phyloP scores from a whole-genome alignment of 805 yeast genomes.

The Tetrapisispora taiwanensis region DNA sequence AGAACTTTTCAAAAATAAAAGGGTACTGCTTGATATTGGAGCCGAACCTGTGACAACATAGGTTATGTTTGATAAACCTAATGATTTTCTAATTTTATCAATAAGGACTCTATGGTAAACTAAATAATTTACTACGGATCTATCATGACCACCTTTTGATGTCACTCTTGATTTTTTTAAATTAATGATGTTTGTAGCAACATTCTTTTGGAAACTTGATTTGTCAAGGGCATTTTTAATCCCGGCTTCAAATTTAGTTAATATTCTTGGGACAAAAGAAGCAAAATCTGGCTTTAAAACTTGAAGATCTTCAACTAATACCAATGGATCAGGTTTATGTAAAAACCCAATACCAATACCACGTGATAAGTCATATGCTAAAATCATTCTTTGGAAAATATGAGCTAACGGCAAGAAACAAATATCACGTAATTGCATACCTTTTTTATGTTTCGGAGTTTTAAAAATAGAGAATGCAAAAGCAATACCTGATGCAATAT shows the following conservation, averaged over 20 bases:
- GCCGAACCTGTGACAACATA: constrained; percentile 52
- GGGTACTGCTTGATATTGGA: constrained; percentile 55
- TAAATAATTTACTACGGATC: constrained; percentile 30
- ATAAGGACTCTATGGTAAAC: constrained; percentile 29
- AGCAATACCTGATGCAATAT: constrained; percentile 41
- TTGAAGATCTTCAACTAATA: constrained; percentile 49
- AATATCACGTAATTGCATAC: constrained; percentile 25
- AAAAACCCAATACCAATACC: constrained; percentile 50
- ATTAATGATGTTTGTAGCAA: constrained; percentile 20
- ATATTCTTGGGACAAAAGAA: constrained; percentile 54
- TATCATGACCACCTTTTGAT: constrained; percentile 30
- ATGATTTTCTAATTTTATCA: constrained; percentile 34
- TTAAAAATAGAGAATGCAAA: constrained; percentile 31
- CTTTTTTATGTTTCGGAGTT: constrained; percentile 18
- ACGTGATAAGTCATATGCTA: constrained; percentile 34
- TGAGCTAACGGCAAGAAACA: constrained; percentile 52
- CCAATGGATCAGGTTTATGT: constrained; percentile 40
- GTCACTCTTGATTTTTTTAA: constrained; percentile 16
- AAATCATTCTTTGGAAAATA: constrained; percentile 41
- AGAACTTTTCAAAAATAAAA: constrained; percentile 51
- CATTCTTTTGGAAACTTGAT: constrained; percentile 14
- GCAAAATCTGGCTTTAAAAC: constrained; percentile 43
- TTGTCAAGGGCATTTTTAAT: constrained; percentile 34
- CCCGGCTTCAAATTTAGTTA: constrained; percentile 52
- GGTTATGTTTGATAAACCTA: constrained; percentile 40